Evolutionary conservation across 2,329 filamentous ascomycete species (phyloP).

Genomic region (Talaromyces sp.): DNA sequence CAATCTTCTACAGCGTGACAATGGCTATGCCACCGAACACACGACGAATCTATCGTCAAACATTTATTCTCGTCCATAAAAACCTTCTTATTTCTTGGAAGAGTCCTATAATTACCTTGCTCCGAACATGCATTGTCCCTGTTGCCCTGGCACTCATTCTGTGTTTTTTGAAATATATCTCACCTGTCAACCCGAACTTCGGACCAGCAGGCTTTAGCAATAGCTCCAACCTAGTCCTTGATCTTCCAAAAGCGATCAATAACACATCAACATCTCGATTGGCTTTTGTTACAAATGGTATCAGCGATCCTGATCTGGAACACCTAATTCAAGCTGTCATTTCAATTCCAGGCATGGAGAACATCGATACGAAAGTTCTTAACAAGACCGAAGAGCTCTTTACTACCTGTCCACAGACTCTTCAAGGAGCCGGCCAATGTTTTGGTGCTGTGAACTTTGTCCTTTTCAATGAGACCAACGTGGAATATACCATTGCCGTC

Average conservation of each 20-base stretch:
- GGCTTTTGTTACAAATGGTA: constrained; percentile 6
- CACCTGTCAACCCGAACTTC: neutral
- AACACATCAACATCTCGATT: neutral
- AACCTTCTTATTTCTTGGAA: constrained; percentile 9
- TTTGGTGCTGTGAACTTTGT: neutral
- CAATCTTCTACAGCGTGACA: no score
- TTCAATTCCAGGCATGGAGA: neutral
- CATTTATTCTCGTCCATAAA: constrained; percentile 1
- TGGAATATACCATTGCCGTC: constrained; percentile 4
- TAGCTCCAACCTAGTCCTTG: neutral
- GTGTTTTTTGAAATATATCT: constrained; percentile 7
- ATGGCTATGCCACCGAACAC: neutral
- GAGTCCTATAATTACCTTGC: constrained; percentile 1
- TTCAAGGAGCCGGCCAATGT: constrained; percentile 4
- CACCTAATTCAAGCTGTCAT: neutral
- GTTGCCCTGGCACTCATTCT: neutral
- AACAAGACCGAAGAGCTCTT: constrained; percentile 3
- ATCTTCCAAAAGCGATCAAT: neutral
- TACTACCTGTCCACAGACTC: neutral
- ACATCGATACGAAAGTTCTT: neutral
- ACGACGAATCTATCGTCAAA: neutral
- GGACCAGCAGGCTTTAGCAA: constrained; percentile 8
- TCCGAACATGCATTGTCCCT: constrained; percentile 2
- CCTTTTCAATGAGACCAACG: neutral
- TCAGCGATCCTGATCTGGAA: neutral